Base-by-base conservation (phyloP, 2,329 filamentous ascomycete genomes). In the Aphanocladium album region DNA sequence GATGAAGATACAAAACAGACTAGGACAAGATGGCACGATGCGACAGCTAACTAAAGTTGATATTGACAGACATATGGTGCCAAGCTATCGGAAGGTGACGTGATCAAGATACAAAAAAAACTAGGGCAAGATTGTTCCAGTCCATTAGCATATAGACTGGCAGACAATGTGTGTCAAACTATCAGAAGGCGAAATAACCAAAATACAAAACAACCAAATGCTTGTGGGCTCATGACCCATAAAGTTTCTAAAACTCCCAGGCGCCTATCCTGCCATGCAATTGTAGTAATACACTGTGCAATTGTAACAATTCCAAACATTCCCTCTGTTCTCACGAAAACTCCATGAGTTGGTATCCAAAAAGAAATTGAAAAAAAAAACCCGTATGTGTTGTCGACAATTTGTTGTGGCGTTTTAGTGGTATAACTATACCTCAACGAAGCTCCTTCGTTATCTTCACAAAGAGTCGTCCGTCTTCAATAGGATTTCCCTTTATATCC, bases 391-490 rank as follows among this genome's bases (percentile, higher is more conserved):
- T 9, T 9, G 30, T 30, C 30, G 5, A 30, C 30, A 30, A 30
- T 9, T 30, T 30, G 30, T 30, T 5, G 30, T 5, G 5, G 9
- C 9, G 30, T 5, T 30, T 5, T 30, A 30, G 9, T 30, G 30
- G 30, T 19, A 21, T n/a, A 30, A 5, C 5, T 9, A 30, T 30
- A 30, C 14, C 21, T 60, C 23, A 54, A 8, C 68, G 71, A 51
- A 80, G 65, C 12, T 67, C 70, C 72, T 84, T 85, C 47, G 77
- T 73, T 35, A 86, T 75, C 61, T 75, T 82, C 56, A 85, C 79
- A 45, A 85, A 73, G 53, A 86, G 69, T 64, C 80, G 78, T 11
- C 76, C 76, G 57, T 78, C 80, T 6, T 73, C 67, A 25, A 80
- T 77, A 14, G 74, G 71, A 50, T 74, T 71, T 19, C 81, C 79